Evolutionary conservation across 352 stramenopile species (phyloP).

Genomic region (Albugo candida): DNA sequence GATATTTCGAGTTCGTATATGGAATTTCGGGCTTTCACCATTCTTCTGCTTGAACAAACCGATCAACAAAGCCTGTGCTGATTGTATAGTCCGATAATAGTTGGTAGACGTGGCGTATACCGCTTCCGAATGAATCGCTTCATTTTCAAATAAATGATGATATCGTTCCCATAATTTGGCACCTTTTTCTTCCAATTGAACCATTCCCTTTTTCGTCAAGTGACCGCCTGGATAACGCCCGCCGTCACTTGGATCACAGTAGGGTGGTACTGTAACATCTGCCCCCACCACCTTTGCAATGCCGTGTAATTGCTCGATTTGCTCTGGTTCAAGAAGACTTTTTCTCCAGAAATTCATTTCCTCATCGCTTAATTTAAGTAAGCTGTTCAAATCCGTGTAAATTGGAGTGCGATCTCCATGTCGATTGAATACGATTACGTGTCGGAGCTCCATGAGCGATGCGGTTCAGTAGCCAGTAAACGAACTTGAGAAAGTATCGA

Average conservation of each 20-base stretch:
- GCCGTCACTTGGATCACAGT: neutral
- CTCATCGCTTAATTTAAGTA: constrained; percentile 7
- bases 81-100: constrained; percentile 50
- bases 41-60: constrained; percentile 34
- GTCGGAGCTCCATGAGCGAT: constrained; percentile 12
- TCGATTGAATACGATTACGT: constrained; percentile 56
- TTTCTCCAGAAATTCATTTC: constrained; percentile 12
- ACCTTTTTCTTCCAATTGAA: constrained; percentile 21
- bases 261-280: constrained; percentile 19
- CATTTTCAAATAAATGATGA: neutral
- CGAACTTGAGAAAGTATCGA: too few species aligned
- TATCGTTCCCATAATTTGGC: neutral
- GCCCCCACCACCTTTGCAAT: constrained; percentile 28
- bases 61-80: constrained; percentile 45
- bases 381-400: constrained; percentile 7
- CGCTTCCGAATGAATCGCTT: too few species aligned
- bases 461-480: too few species aligned
- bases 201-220: constrained; percentile 40
- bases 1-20: constrained; percentile 26
- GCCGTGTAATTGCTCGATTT: constrained; percentile 12
- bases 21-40: constrained; percentile 5
- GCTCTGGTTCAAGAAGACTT: constrained; percentile 7
- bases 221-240: constrained; percentile 15
- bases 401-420: constrained; percentile 66
- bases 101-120: constrained; percentile 55